Evolutionary conservation across 495 filamentous ascomycete genomes (phyloP).

Genomic region (Immersiella caudata): DNA sequence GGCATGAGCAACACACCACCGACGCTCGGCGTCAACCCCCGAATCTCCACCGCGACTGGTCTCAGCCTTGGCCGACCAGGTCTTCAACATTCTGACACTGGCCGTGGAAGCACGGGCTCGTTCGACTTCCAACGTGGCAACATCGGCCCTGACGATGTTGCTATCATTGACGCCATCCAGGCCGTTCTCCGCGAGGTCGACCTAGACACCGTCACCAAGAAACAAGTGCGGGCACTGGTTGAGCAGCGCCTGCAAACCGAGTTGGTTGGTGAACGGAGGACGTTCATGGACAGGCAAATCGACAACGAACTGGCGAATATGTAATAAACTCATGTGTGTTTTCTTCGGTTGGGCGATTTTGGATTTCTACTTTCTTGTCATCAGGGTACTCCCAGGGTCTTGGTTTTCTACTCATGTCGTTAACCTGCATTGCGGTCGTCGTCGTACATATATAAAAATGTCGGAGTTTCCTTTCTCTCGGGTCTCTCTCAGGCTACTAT

Average conservation of each 20-base stretch:
- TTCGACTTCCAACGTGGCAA: constrained; percentile 75
- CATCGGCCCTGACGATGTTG: constrained; percentile 70
- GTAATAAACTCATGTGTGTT: constrained; percentile 46
- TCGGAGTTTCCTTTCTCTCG: not conserved
- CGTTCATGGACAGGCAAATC: constrained; percentile 87
- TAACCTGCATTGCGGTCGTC: constrained; percentile 4
- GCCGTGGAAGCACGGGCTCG: constrained; percentile 62
- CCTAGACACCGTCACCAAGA: constrained; percentile 95
- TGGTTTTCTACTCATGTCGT: not conserved
- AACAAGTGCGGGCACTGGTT: constrained; percentile 88
- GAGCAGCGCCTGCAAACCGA: constrained; percentile 92
- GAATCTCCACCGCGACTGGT: constrained; percentile 43
- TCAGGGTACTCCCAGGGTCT: not conserved
- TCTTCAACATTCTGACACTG: constrained; percentile 33
- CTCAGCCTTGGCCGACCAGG: constrained; percentile 41
- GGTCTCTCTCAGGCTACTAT: not conserved
- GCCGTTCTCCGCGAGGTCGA: constrained; percentile 85
- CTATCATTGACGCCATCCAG: constrained; percentile 82
- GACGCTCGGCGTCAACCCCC: constrained; percentile 37
- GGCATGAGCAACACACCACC: constrained; percentile 49
- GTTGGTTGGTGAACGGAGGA: constrained; percentile 75
- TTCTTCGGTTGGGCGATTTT: not conserved
- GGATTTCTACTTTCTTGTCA: not conserved
- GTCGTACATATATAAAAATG: constrained; percentile 10
- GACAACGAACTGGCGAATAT: constrained; percentile 93